Evolutionary conservation across 192 early-diverging fungal species (phyloP), one percentile per base, ranked within the genome.

Genomic region (Backusella tuberculispora): DNA sequence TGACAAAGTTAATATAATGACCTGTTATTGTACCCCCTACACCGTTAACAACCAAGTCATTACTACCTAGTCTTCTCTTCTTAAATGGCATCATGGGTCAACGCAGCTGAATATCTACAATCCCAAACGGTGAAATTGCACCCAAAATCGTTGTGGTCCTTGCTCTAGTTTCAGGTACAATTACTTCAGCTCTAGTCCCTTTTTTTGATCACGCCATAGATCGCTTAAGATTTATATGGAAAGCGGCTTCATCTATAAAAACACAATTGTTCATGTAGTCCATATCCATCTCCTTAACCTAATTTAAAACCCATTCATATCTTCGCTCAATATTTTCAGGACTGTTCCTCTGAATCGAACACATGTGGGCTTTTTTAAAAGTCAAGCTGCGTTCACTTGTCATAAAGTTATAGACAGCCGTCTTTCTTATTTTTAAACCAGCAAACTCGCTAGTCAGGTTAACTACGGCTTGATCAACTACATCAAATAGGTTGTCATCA

Each of bases 251-350:
- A 45, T 76, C 66, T 40, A 76, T 24, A 48, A 76, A 76, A 19
- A 76, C 68, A 63, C 74, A 76, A 34, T 76, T 76, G 29, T 15
- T 68, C 19, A 42, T 38, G 26, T 67, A 76, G 17, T 71, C 66
- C 53, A 76, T 65, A 21, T 71, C 69, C 10, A 69, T 71, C 17
- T 37, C 34, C 0, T 17, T 45, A 5, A 45, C 40, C 74, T 66
- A 75, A 19, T 69, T 56, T 40, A 10, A 17, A 29, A 69, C 66
- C 66, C 74, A 69, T n/a, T 67, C 74, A 21, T 53, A 21, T 37
- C 66, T 21, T 47, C 26, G 21, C 12, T 74, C 29, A 42, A 74
- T 74, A 15, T 66, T 74, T 47, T 74, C 71, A 42, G 38, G 38
- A 17, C 41, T 64, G 56, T 73, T 73, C 17, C 71, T 38, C n/a